Evolutionary conservation across 129 eudicot species (phyloP), one percentile per base, ranked within the genome.

Genomic region (Centaurea solstitialis): DNA sequence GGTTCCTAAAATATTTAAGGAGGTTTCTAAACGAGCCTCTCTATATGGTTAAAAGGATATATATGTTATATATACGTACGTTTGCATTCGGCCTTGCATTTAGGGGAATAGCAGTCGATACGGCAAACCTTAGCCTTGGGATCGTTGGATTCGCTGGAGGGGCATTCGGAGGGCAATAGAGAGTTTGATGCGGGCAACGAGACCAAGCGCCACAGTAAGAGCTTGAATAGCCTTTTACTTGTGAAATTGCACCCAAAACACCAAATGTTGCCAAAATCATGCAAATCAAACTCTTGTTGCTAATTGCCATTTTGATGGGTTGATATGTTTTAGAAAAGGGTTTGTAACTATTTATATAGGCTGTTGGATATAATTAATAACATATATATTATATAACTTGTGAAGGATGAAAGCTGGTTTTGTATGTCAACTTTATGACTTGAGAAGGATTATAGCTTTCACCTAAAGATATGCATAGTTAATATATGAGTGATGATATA

Each of bases 111-210:
- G 21, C 92, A 88, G 68, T 86, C 85, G 30, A 86, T 71, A 21
- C 64, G 84, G 13, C 90, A 88, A 76, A 84, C 90, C 79, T 86
- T 88, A 40, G 82, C 84, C 15, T 65, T 45, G 0, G 88, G 83
- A 9, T 83, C 77, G 13, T 80, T 65, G 45, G 90, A 83, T 38
- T 65, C 68, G 26, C 86, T 83, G 4, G 68, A 61, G 76, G 90
- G 90, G 66, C 90, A 87, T 45, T 87, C 87, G 0, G 87, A 70
- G 83, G 87, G 73, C 87, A 86, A 50, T 79, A 73, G 7, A 82
- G 43, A 61, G 77, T 73, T 70, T 76, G 76, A 1, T 41, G 64
- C 0, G 11, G 3, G 43, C 86, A 86, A 11, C 77, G 86, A 18
- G 80, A 77, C 38, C 11, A 28, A 1, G 77, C 57, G 18, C 61